Evolutionary conservation across 129 eudicot genomes (phyloP), one percentile per base, ranked within the genome.

Genomic region (Heracleum sosnowskyi): DNA sequence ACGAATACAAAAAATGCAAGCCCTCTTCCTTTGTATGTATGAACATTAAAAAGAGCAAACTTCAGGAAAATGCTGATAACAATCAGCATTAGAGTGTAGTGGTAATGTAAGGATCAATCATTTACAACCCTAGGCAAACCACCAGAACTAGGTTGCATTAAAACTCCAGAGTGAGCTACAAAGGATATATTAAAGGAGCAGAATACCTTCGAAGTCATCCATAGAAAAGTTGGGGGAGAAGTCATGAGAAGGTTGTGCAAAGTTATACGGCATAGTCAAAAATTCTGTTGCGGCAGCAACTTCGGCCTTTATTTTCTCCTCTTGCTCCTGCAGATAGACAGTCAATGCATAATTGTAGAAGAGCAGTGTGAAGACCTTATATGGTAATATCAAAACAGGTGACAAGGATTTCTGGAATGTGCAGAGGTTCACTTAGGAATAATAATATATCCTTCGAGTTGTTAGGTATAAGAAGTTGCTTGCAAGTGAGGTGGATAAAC

Each of bases 191-290:
- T 41, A 22, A 36, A 11, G 42, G 16, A 45, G 22, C 46, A 36
- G 5, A 75, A n/a, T 84, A 95, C 99, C 99, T 95, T 90, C 97
- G 86, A 95, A 95, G 84, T 95, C 99, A 70, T 95, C 99, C 88
- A 86, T 83, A 51, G 99, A 91, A 78, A 88, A 95, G 29, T 83
- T 76, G 73, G 97, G 91, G 42, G 82, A 29, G 72, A 81, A 81
- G 72, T 86, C 86, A 79, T 73, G 79, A 40, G 89, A 36, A 10
- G 85, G 86, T 66, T 66, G 72, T 71, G 79, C 75, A n/a, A 77
- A 70, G 77, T 82, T 81, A 78, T 79, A 86, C 29, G 81, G 84
- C 34, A 76, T 69, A n/a, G 88, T 82, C 78, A 79, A 77, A 71
- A 81, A 85, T 47, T 79, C 74, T 46, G 85, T 53, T 44, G 87